Evolutionary conservation across 768 basidiomycete genomes (phyloP).

Genomic region (Tylopilus vinaceipallidus): DNA sequence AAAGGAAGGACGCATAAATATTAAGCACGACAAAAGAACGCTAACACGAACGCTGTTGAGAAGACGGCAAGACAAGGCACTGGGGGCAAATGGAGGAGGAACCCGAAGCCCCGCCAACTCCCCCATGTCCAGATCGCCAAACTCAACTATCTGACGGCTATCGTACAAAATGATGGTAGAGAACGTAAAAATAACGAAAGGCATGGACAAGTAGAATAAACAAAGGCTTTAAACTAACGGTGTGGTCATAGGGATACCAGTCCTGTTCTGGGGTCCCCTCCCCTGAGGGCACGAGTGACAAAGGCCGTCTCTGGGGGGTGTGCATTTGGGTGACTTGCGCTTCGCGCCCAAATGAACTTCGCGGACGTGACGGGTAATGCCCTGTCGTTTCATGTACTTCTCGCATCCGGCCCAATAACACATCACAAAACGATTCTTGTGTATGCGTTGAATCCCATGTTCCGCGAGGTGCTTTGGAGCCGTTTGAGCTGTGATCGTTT

Average conservation of each 20-base stretch:
- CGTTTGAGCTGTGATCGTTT: neutral
- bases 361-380: conserved; percentile 10
- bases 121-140: no score
- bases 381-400: neutral
- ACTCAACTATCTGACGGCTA: neutral
- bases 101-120: neutral
- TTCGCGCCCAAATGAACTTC: conserved; percentile 16
- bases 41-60: neutral
- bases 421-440: neutral
- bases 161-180: conserved; percentile 2
- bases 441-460: conserved; percentile 11
- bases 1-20: neutral
- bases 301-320: neutral
- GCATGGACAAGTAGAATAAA: neutral
- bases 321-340: neutral
- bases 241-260: neutral
- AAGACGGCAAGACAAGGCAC: neutral
- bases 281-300: neutral
- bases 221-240: neutral
- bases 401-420: conserved; percentile 15
- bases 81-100: neutral
- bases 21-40: neutral
- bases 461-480: conserved; percentile 9
- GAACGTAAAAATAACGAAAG: neutral
- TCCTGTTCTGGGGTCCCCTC: neutral